Evolutionary conservation across 1,284 basidiomycete genomes (phyloP).

Genomic region (Porodaedalea pini): DNA sequence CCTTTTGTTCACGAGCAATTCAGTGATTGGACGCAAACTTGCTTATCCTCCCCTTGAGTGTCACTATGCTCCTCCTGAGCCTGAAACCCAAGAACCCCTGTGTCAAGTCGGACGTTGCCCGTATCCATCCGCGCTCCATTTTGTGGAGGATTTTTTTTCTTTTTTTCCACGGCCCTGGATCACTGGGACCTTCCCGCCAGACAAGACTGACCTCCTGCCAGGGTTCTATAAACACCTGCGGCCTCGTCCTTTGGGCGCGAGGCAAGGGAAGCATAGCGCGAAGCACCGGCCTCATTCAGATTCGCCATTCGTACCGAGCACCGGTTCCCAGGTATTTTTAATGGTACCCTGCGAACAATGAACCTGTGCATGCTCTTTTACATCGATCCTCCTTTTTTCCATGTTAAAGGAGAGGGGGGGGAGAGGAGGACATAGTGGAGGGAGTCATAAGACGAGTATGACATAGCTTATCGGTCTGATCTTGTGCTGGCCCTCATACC

Average conservation of each 20-base stretch:
- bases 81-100: slow-evolving; percentile 2
- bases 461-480: slow-evolving; percentile 8
- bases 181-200: background rate
- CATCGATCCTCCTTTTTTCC: background rate
- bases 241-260: background rate
- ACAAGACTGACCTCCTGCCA: background rate
- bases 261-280: background rate
- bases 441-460: slow-evolving; percentile 3
- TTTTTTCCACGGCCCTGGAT: background rate
- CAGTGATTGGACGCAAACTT: background rate
- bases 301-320: background rate
- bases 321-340: slow-evolving; percentile 2
- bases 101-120: slow-evolving; percentile 1
- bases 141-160: background rate
- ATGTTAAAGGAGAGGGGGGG: background rate
- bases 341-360: background rate
- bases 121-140: slow-evolving; percentile 1
- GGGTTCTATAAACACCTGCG: background rate
- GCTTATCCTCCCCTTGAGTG: background rate
- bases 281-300: background rate
- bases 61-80: slow-evolving; percentile 1
- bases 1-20: background rate
- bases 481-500: background rate
- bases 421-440: background rate
- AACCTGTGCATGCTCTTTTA: background rate